Conservation (phyloP, 1,284 basidiomycete species). For the Pterulicium gracile region DNA sequence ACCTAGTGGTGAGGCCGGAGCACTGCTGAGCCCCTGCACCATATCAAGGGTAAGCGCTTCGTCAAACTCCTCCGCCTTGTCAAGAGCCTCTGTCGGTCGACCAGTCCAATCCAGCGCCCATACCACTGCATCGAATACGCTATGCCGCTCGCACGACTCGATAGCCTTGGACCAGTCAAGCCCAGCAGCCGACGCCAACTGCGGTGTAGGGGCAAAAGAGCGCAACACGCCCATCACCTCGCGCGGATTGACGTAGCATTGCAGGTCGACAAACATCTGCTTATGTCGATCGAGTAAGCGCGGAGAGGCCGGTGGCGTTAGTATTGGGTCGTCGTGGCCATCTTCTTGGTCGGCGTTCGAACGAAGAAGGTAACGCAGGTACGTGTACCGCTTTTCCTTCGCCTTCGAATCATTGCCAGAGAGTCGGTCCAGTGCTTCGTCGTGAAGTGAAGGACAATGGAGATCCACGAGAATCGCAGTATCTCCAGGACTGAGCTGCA, state of each 20-base stretch:
- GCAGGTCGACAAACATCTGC: slow-evolving; percentile 60
- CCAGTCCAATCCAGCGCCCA: slow-evolving; percentile 73
- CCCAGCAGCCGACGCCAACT: slow-evolving; percentile 35
- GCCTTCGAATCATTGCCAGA: slow-evolving; percentile 25
- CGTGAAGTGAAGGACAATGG: slow-evolving; percentile 55
- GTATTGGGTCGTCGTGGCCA: slow-evolving; percentile 8
- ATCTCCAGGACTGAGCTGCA: slow-evolving; percentile 49
- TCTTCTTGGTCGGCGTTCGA: slow-evolving; percentile 40
- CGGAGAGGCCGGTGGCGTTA: slow-evolving; percentile 20
- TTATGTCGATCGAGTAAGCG: slow-evolving; percentile 41
- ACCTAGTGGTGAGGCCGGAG: slow-evolving; percentile 9
- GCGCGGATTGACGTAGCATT: slow-evolving; percentile 61
- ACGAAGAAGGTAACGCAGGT: slow-evolving; percentile 70
- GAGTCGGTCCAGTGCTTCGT: slow-evolving; percentile 38
- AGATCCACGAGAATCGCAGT: slow-evolving; percentile 73
- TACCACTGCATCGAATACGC: slow-evolving; percentile 68
- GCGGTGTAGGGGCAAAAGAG: neutral
- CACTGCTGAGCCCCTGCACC: slow-evolving; percentile 29
- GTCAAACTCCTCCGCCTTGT: slow-evolving; percentile 54
- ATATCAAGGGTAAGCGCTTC: slow-evolving; percentile 43
- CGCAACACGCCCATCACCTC: slow-evolving; percentile 56
- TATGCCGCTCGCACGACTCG: slow-evolving; percentile 53
- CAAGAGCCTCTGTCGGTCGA: slow-evolving; percentile 53
- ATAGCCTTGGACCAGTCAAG: slow-evolving; percentile 54
- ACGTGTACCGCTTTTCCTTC: slow-evolving; percentile 53